Conservation (phyloP, 2,329 filamentous ascomycete species). For the Clathrospora elynae region DNA sequence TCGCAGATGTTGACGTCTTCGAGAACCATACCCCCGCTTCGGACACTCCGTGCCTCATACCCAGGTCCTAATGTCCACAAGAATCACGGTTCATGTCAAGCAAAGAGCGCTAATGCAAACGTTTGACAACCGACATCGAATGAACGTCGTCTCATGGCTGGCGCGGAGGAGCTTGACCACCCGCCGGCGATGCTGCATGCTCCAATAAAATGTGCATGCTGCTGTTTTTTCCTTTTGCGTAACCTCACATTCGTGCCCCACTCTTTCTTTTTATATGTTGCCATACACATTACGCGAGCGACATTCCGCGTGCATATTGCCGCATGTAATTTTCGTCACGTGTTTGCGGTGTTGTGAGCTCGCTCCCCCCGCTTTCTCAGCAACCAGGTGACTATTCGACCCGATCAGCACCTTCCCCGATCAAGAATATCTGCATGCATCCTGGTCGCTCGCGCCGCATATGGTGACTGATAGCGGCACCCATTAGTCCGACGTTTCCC, state of each 20-base stretch:
- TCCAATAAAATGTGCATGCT: too few species aligned
- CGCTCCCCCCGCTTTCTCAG: conserved; percentile 1
- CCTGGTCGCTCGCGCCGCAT: background rate
- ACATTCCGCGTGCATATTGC: conserved; percentile 1
- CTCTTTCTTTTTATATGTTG: too few species aligned
- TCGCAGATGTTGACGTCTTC: background rate
- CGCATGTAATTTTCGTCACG: conserved; percentile 4
- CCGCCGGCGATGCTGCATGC: too few species aligned
- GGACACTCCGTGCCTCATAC: background rate
- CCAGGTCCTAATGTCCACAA: too few species aligned
- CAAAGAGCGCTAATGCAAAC: too few species aligned
- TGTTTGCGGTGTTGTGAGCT: conserved; percentile 1
- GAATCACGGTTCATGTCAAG: too few species aligned
- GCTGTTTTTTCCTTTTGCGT: too few species aligned
- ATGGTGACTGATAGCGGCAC: conserved; percentile 1
- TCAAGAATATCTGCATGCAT: conserved; percentile 4
- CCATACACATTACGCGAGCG: background rate
- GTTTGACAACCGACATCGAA: too few species aligned
- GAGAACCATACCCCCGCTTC: conserved; percentile 5
- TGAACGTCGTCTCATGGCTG: too few species aligned
- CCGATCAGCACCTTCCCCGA: background rate
- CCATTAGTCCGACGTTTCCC: conserved; percentile 1
- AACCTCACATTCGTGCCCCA: too few species aligned
- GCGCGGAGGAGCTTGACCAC: too few species aligned
- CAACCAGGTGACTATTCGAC: too few species aligned